Evolutionary conservation across 129 eudicot species (phyloP), one percentile per base, ranked within the genome.

Genomic region (Deinandra increscens): DNA sequence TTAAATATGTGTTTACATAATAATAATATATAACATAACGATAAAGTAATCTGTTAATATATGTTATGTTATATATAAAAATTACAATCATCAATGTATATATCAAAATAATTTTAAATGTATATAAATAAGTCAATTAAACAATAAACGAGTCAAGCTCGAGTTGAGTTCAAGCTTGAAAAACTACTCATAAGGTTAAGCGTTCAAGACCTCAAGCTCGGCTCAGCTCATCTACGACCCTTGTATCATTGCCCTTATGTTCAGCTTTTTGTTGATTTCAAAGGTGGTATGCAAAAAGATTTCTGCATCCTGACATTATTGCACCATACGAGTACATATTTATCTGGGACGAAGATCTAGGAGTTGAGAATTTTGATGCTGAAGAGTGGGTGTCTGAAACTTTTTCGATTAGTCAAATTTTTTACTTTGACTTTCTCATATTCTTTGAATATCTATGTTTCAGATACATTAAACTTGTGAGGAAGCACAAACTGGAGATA

Each of bases 271-370:
- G 42, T 61, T 54, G 34, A 61, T 66, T 60, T 29, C 8, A 33
- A 58, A 92, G 98, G 98, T 93, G 98, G 98, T 93, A 78, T 66
- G 98, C 98, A 14, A 93, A 93, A 76, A 77, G 98, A 80, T 93
- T 93, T 72, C 81, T 93, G 68, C 98, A 93, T 82, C 98, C 98
- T 13, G 96, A 86, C 65, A 84, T 93, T 75, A 95, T 93, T 77
- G 97, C 97, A 4, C 76, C 92, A n/a, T 93, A 93, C 36, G 99
- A 93, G 36, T 93, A 78, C 81, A 80, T 93, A 72, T 93, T 93
- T 70, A 76, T 93, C 9, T 93, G 97, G 99, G 99, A 93, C 43
- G 99, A 93, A 84, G 99, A 93, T 72, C 80, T 93, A 11, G 99
- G 99, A 42, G 95, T 93, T 12, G 85, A 93, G 80, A 71, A 89